These are phyloP conservation scores for Moricandia arvensis DNA, from an alignment of 345 rosid genomes.

Conservation along the genomic window DNA sequence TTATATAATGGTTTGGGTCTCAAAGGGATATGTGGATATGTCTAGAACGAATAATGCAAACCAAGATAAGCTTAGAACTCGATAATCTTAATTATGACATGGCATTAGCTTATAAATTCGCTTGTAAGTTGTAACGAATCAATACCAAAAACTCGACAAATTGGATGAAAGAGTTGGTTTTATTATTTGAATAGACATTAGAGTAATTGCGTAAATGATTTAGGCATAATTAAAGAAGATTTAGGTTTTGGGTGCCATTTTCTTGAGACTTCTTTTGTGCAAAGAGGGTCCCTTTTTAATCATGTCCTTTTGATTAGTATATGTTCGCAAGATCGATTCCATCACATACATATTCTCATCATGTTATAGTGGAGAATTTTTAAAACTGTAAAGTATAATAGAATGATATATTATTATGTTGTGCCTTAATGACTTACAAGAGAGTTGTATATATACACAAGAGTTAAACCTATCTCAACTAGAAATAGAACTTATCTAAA, in stretches of 20 bases:
- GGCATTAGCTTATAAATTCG: background rate
- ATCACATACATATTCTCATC: slow-evolving; percentile 13
- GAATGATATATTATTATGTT: too few relatives aligned
- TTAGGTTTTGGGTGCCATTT: background rate
- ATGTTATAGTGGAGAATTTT: slow-evolving; percentile 27
- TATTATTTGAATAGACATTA: background rate
- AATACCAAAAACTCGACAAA: slow-evolving; percentile 22
- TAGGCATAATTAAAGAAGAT: slow-evolving; percentile 8
- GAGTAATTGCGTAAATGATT: slow-evolving; percentile 6
- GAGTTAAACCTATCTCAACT: too few relatives aligned
- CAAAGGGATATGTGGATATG: background rate
- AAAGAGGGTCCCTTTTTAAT: slow-evolving; percentile 22
- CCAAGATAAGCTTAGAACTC: slow-evolving; percentile 10
- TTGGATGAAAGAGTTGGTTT: slow-evolving; percentile 2
- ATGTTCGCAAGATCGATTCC: slow-evolving; percentile 28
- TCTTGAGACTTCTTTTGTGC: slow-evolving; percentile 24
- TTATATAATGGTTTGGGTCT: background rate
- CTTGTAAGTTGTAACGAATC: slow-evolving; percentile 14
- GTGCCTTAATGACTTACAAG: too few relatives aligned
- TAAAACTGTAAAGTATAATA: too few relatives aligned
- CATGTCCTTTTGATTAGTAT: slow-evolving; percentile 19
- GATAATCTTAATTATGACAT: background rate
- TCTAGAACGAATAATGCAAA: background rate
- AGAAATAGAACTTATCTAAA: too few relatives aligned
- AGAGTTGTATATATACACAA: too few relatives aligned